phyloP scores from a whole-genome alignment of 2,329 filamentous ascomycete genomes.

The Monosporascus sp. region DNA sequence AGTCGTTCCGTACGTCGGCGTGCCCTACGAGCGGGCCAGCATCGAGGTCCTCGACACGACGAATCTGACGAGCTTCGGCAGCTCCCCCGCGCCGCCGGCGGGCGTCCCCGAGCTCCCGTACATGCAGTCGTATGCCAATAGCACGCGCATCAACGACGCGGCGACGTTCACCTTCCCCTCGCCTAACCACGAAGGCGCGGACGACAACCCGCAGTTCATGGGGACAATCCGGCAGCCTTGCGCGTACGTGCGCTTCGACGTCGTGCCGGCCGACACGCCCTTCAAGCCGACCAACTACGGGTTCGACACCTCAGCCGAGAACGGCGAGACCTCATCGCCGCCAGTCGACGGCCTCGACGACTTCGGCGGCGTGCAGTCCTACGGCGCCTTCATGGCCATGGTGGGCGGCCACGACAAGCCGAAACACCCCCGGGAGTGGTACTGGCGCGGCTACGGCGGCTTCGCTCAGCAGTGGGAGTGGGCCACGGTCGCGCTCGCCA shows the following conservation, averaged over 20 bases:
- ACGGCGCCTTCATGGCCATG: neutral
- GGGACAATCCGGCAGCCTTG: neutral
- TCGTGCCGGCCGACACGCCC: neutral
- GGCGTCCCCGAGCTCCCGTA: neutral
- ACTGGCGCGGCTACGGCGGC: neutral
- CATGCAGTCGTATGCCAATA: neutral
- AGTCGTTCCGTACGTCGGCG: slow-evolving; percentile 1
- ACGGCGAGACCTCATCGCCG: neutral
- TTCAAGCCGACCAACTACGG: neutral
- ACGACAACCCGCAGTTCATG: neutral
- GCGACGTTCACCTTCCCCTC: neutral
- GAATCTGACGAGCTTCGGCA: neutral
- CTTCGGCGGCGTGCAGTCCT: neutral
- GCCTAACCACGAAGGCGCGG: neutral
- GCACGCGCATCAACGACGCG: neutral
- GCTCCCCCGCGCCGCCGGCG: neutral
- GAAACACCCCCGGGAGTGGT: neutral
- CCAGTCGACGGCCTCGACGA: neutral
- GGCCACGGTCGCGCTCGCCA: neutral
- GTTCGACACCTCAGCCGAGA: neutral
- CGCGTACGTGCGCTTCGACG: neutral
- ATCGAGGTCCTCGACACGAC: neutral
- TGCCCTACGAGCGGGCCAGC: neutral
- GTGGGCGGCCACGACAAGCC: neutral
- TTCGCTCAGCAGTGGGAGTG: neutral